A percentile compares a stretch with the other conserved stretches of the same genome.
Conservation (phyloP, 2,329 filamentous ascomycete genomes). For the Fusarium heterosporum region DNA sequence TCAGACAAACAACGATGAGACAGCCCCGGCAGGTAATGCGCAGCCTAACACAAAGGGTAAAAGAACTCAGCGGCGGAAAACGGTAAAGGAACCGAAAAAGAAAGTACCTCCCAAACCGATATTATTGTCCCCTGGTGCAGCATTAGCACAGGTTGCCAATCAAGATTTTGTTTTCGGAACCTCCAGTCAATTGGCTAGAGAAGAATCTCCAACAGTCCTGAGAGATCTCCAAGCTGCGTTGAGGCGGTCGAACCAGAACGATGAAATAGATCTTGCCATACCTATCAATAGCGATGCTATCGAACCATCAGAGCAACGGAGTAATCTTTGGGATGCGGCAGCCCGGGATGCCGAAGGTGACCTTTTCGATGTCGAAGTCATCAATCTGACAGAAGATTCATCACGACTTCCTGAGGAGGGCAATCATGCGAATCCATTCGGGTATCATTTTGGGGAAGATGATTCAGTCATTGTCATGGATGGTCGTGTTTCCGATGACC, state of each 20-base stretch:
- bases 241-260: constrained; percentile 64
- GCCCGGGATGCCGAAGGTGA: constrained; percentile 74
- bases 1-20: constrained; percentile 12
- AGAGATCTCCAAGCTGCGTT: constrained; percentile 72
- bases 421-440: constrained; percentile 54
- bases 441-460: constrained; percentile 47
- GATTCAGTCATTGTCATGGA: not conserved
- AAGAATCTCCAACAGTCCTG: constrained; percentile 76
- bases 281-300: constrained; percentile 55
- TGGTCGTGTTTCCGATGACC: not conserved
- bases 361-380: constrained; percentile 70
- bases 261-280: constrained; percentile 56
- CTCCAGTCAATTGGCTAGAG: constrained; percentile 81
- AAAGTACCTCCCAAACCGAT: constrained; percentile 59
- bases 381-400: constrained; percentile 66
- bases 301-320: constrained; percentile 48
- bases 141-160: constrained; percentile 71
- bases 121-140: constrained; percentile 76
- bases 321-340: constrained; percentile 76
- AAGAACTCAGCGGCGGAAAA: constrained; percentile 50
- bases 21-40: constrained; percentile 2
- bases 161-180: constrained; percentile 89
- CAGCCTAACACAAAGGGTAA: constrained; percentile 48
- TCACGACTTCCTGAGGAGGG: constrained; percentile 44
- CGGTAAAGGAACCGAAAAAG: constrained; percentile 53